Conservation (phyloP, 306 rosid species). For the Potentilla sterilis region DNA sequence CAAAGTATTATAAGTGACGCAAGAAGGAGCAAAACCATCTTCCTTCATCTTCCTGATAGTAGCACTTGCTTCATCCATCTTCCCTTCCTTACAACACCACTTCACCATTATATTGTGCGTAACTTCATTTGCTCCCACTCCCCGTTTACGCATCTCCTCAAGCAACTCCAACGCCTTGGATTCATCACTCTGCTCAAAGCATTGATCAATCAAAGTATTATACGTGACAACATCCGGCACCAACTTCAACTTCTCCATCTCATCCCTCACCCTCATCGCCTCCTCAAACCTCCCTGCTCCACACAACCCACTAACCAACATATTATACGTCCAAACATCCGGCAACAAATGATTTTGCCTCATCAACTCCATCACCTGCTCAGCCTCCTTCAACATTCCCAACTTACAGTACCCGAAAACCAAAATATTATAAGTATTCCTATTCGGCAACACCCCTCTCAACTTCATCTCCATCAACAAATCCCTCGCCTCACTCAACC, state of each 20-base stretch:
- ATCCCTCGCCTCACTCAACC: conserved; percentile 51
- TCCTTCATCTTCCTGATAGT: conserved; percentile 52
- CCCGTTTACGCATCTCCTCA: conserved; percentile 60
- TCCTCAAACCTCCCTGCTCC: conserved; percentile 70
- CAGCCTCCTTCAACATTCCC: conserved; percentile 74
- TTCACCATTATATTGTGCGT: conserved; percentile 75
- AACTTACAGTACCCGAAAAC: conserved; percentile 79
- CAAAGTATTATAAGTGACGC: conserved; percentile 74
- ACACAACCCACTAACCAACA: conserved; percentile 61
- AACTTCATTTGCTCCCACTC: conserved; percentile 52
- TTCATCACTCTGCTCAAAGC: conserved; percentile 42
- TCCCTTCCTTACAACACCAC: conserved; percentile 85
- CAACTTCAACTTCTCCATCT: conserved; percentile 64
- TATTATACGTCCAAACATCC: conserved; percentile 80
- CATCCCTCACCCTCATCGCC: conserved; percentile 59
- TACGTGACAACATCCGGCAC: conserved; percentile 74
- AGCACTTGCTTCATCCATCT: conserved; percentile 53
- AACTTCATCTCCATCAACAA: conserved; percentile 61
- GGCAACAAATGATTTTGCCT: conserved; percentile 43
- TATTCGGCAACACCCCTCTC: conserved; percentile 52
- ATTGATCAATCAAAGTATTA: conserved; percentile 79
- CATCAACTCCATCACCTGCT: conserved; percentile 65
- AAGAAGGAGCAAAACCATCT: conserved; percentile 62
- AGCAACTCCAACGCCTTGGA: conserved; percentile 48
- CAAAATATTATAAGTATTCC: conserved; percentile 64